Base-by-base conservation (phyloP, 306 rosid genomes). In the Cicer arietinum region DNA sequence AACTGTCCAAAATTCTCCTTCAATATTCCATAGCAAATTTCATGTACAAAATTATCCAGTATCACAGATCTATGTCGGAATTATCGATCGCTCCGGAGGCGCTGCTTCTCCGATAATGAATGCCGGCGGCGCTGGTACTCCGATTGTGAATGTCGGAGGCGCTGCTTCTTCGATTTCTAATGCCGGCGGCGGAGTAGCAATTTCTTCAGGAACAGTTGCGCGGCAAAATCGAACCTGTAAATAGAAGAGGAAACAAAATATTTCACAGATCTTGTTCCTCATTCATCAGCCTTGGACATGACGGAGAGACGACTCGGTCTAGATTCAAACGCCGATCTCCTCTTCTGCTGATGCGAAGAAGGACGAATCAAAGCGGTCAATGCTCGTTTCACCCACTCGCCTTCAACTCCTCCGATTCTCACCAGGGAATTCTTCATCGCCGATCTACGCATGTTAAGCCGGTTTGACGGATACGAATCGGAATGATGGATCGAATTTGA, bases 341-440 rank as follows among this genome's bases (percentile, higher is more conserved):
- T 83, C 76, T 86, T 67, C 79, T 85, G 96, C 40, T 95, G 98
- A 50, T 95, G 99, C 7, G 99, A 92, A 2, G 97, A 92, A 4
- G 99, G 99, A 0, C 99, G 92, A 75, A 95, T 95, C 79, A 92
- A 72, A 1, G 99, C 90, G 0, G 99, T 89, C 12, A 95, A 60
- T 6, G 98, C 98, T 20, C 99, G 58, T 69, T 89, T 92, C 40
- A 95, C 98, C 98, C 93, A 87, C 80, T 95, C 99, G 0, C 99
- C 99, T 48, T 95, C 99, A 1, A 95, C 99, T 1, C 98, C 90
- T 35, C 98, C 92, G 69, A 95, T 95, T 14, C 99, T 82, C 0
- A 95, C 98, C 37, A 95, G 64, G 25, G 99, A 95, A 71, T 95
- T 95, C 77, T 85, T 92, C 99, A 95, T 95, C 2, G 99, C 99